Base-by-base conservation (phyloP, 2,329 filamentous ascomycete genomes). In the Xylariaceae sp. region DNA sequence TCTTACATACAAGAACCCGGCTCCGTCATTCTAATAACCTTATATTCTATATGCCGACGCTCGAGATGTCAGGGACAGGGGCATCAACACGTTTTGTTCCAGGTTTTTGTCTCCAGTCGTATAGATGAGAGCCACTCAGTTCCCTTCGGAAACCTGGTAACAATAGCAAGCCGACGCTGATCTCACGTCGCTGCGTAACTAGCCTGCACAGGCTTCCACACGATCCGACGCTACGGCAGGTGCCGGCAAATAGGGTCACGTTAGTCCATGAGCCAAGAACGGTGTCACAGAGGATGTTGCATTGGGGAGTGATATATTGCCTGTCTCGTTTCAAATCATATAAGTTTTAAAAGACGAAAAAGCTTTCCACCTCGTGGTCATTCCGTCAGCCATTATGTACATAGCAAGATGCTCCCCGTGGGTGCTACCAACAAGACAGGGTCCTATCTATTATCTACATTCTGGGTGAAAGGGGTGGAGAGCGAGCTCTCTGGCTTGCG, bases 341-440 rank as follows among this genome's bases (percentile, higher is more conserved):
- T 20, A 26, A 32, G 32, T 48, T 16, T 47, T n/a, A 18, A 43
- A 9, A 23, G 36, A 23, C 23, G 23, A 13, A 30, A 37, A 29
- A 16, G 11, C 27, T 41, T 40, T 16, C 15, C 20, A 30, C 27
- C 26, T 36, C 43, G 29, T 46, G 43, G 30, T 15, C 30, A 35
- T 46, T 21, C 30, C 30, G 18, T 18, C 24, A 30, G 13, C 18
- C 10, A 23, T 27, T 10, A n/a, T 20, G 40, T 29, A 20, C n/a
- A 8, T 15, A 23, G 48, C 33, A 37, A 21, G 13, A 32, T 32
- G 18, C 32, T 43, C 39, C 44, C 44, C 42, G 37, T 49, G 53
- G 49, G 49, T 56, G 53, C 53, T 49, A 44, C 43, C n/a, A n/a
- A n/a, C n/a, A n/a, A n/a, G n/a, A 27, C 49, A 39, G 41, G 42